Evolutionary conservation across 2,329 filamentous ascomycete species (phyloP).

Genomic region (Cordyceps javanica): DNA sequence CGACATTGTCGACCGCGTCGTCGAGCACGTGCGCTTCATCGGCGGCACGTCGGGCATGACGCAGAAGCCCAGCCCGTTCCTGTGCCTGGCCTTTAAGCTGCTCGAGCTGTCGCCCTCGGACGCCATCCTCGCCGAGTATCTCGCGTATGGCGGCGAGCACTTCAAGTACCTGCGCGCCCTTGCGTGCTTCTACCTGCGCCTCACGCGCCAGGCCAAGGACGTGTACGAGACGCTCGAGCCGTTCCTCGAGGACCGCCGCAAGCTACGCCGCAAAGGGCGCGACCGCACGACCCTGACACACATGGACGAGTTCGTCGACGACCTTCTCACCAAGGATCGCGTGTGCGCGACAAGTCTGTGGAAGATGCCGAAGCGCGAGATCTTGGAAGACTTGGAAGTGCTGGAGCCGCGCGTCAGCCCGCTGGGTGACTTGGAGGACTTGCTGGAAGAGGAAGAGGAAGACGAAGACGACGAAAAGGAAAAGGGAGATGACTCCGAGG

Average conservation of each 20-base stretch:
- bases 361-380: slow-evolving; percentile 78
- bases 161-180: slow-evolving; percentile 87
- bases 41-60: slow-evolving; percentile 81
- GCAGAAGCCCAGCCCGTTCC: slow-evolving; percentile 85
- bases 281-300: slow-evolving; percentile 70
- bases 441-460: slow-evolving; percentile 56
- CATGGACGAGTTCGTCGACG: slow-evolving; percentile 91
- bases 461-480: slow-evolving; percentile 18
- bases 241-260: slow-evolving; percentile 73
- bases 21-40: slow-evolving; percentile 72
- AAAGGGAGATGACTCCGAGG: slow-evolving; percentile 45
- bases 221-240: slow-evolving; percentile 79
- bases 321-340: slow-evolving; percentile 79
- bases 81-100: slow-evolving; percentile 92
- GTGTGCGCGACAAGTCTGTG: slow-evolving; percentile 88
- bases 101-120: slow-evolving; percentile 79
- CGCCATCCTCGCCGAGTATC: slow-evolving; percentile 72
- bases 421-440: slow-evolving; percentile 69
- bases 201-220: slow-evolving; percentile 77
- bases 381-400: slow-evolving; percentile 82
- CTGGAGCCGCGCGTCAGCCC: slow-evolving; percentile 81
- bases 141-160: slow-evolving; percentile 66
- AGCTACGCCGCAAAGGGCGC: slow-evolving; percentile 70
- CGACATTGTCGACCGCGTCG: slow-evolving; percentile 80
- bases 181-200: slow-evolving; percentile 85